Evolutionary conservation across 78 protist genomes (phyloP).

Genomic region (Planoprotostelium fungivorum): DNA sequence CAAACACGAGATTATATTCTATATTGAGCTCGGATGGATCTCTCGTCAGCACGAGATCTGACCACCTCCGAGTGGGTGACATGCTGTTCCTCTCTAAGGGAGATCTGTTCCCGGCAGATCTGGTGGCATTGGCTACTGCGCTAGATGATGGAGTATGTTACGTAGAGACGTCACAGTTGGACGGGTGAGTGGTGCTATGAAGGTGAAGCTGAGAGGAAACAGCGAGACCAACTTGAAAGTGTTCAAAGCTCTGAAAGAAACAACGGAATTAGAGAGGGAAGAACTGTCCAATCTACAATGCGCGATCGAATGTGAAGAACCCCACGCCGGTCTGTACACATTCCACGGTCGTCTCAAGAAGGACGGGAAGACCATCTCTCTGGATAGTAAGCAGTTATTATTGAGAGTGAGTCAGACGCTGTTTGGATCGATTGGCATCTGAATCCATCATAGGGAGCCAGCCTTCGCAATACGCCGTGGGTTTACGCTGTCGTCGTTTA

Average conservation of each 20-base stretch:
- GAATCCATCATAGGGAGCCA: constrained; percentile 24
- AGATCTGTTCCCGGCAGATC: constrained; percentile 52
- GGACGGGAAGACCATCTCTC: constrained; percentile 17
- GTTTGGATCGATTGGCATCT: background rate
- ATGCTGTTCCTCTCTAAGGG: constrained; percentile 11
- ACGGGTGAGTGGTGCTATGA: constrained; percentile 4
- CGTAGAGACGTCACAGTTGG: constrained; percentile 53
- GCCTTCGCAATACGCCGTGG: constrained; percentile 25
- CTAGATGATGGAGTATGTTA: constrained; percentile 45
- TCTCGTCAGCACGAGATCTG: background rate
- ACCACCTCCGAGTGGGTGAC: constrained; percentile 44
- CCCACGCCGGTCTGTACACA: constrained; percentile 46
- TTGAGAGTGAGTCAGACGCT: constrained; percentile 31
- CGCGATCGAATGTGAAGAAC: constrained; percentile 44
- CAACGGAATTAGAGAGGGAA: constrained; percentile 13
- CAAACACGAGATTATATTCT: constrained; percentile 16
- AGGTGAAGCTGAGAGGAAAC: background rate
- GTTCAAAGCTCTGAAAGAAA: constrained; percentile 26
- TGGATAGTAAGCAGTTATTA: constrained; percentile 45
- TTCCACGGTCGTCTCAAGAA: constrained; percentile 53
- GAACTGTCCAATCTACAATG: constrained; percentile 27
- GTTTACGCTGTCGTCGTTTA: constrained; percentile 35
- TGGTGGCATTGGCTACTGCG: constrained; percentile 14
- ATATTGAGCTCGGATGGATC: constrained; percentile 5
- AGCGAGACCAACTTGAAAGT: constrained; percentile 57